Evolutionary conservation across 805 yeast genomes (phyloP), one percentile per base, ranked within the genome.

Genomic region (Suhomyces pyralidae): DNA sequence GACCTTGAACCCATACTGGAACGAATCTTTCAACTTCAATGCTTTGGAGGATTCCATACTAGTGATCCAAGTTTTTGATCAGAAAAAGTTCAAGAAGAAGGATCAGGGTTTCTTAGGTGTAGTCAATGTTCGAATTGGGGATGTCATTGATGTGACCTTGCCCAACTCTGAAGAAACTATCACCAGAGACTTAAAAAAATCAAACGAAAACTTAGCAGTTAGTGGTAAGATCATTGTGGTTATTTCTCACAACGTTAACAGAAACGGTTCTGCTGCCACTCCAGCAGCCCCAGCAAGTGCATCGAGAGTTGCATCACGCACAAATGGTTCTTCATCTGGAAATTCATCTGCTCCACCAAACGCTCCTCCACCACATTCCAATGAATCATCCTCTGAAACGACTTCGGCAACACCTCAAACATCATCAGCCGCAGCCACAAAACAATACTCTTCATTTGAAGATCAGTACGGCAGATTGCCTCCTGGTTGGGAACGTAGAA

Each of bases 51-150:
- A 87, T 64, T 87, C 96, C 7, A 88, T 92, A 44, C 76, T 94
- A 49, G 96, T 93, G 12, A 83, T 94, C 56, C 98, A 94, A 69
- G 94, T 94, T 7, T 94, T 94, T 71, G 98, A 94, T 69, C 98
- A 93, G 69, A 92, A 91, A 69, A 94, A 94, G 71, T 94, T 94
- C 76, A 94, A 94, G 70, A 91, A 90, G 83, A 92, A 91, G 80
- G 99, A 94, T 68, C 99, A 94, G 71, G 99, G 99, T 5, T 94
- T 94, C 62, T 77, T 94, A 50, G 99, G 99, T 53, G 98, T 94
- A 17, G 94, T 94, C 55, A 94, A 94, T 68, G 81, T 94, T 49
- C 80, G 96, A 58, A 82, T 94, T 28, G 93, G 93, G 43, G 98
- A 94, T 68, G 90, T 89, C 26, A 81, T 93, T 53, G 96, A 91